Base-by-base conservation (phyloP, 768 basidiomycete genomes). In the Trametes cinnabarina region DNA sequence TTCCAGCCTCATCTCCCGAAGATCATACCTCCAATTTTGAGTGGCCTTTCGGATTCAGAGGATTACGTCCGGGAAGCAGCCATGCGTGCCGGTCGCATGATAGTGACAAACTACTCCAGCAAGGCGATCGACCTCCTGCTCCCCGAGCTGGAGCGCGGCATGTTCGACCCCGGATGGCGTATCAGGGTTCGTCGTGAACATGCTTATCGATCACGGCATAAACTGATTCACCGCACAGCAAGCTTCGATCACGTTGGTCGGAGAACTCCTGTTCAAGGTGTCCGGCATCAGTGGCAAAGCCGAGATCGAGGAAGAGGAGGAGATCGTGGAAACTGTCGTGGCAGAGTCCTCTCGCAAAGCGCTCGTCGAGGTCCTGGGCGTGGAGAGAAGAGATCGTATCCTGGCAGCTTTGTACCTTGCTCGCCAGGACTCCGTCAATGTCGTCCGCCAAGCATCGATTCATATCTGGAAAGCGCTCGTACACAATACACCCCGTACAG, bases 391-490 rank as follows among this genome's bases (percentile, higher is more conserved):
- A 32, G 94, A 98, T 71, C 85, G 94, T 25, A 92, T 98, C 35
- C 76, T 99, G 46, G 88, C 94, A 7, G 90, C 90, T 2, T 73
- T 99, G 51, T 99, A 95, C 72, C 79, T 98, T 63, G 91, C 94
- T 51, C 86, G 95, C 44, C 96, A 98, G 71, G 97, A 98, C 71
- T 81, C 90, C 12, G 92, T 97, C 63, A 86, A 84, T 40, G 82
- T 87, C 43, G 95, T 98, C 35, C 86, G 96, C 39, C 91, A 93
- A 69, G 85, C 93, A 2, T 91, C 95, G 0, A 84, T 96, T 43
- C 93, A 93, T 56, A 97, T 98, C 62, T 99, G 97, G 97, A 98
- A 98, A 74, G 96, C 94, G 4, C 79, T 98, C 61, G 95, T 99
- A 10, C 84, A 93, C 70, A 98, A 96, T 66, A 96, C 94, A 0